Evolutionary conservation across 768 basidiomycete species (phyloP), one percentile per base, ranked within the genome.

Genomic region (Auriscalpium vulgare): DNA sequence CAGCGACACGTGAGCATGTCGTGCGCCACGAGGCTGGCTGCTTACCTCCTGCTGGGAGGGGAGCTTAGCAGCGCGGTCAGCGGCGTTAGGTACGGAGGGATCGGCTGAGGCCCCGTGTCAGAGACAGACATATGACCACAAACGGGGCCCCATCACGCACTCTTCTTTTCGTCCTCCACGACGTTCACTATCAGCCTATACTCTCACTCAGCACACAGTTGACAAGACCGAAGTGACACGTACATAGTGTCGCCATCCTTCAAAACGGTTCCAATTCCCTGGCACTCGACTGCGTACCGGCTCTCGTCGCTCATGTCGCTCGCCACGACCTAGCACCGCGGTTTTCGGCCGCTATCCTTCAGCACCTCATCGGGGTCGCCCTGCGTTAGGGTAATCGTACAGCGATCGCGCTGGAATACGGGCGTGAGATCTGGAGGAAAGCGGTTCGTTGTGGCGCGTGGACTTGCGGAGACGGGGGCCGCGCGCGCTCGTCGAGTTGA

Each of bases 271-370:
- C 95, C 95, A 54, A 98, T 95, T 9, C 90, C 92, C 97, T 2
- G 5, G 23, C 95, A 99, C 69, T 98, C 95, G 7, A 98, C 83
- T 0, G 97, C 97, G 69, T 95, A 99, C 37, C 87, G 78, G 69
- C 85, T 87, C 72, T 99, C 95, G 62, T 97, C 91, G 58, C 89
- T 92, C 63, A 98, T 68, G 78, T 99, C 97, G 66, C 93, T 97
- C 6, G 94, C 89, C 19, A 98, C 87, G 10, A 97, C 76, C 69
- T 97, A 99, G 58, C 71, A 72, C 58, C 81, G 78, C 61, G 81
- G 76, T 60, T 80, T 77, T 66, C 81, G 80, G 8, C 82, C 75
- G 17, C 69, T 74, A 45, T 75, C 75, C 46, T 79, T 72, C 55
- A 80, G 80, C 0, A 72, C 74, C 0, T 68, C 54, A 21, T 58